These are phyloP conservation scores for Macadamia tetraphylla DNA, from an alignment of 164 flowering plant species.

Conservation along the genomic window DNA sequence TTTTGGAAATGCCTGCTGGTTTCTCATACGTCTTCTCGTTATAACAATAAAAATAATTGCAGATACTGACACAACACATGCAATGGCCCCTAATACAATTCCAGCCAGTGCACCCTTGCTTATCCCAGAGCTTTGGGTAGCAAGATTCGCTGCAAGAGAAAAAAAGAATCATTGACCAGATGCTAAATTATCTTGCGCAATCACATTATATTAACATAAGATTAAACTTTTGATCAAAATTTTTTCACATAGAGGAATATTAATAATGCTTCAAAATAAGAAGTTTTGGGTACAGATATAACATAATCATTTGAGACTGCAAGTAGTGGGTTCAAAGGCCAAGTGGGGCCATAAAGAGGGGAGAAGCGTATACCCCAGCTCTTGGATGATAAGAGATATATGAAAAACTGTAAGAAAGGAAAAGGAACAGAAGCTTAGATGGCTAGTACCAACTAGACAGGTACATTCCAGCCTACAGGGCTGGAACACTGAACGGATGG, in stretches of 20 bases:
- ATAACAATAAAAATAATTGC: conserved; percentile 45
- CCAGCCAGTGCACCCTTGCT: conserved; percentile 62
- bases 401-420: not conserved
- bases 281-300: no score
- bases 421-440: no score
- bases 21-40: conserved; percentile 25
- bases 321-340: not conserved
- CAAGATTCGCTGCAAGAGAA: conserved; percentile 20
- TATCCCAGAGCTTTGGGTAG: conserved; percentile 32
- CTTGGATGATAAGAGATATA: not conserved
- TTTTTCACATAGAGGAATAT: not conserved
- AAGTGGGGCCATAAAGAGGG: not conserved
- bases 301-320: not conserved
- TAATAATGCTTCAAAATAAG: not conserved
- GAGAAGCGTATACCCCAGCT: not conserved
- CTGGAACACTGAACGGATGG: not conserved
- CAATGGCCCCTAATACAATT: conserved; percentile 50
- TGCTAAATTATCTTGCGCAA: not conserved
- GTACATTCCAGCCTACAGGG: no score
- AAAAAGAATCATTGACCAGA: conserved; percentile 3
- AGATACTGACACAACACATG: conserved; percentile 41
- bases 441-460: no score
- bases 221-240: no score
- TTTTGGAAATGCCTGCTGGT: conserved; percentile 26
- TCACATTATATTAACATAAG: not conserved